Evolutionary conservation across 352 stramenopile genomes (phyloP).

Genomic region (Phytophthora sp.): DNA sequence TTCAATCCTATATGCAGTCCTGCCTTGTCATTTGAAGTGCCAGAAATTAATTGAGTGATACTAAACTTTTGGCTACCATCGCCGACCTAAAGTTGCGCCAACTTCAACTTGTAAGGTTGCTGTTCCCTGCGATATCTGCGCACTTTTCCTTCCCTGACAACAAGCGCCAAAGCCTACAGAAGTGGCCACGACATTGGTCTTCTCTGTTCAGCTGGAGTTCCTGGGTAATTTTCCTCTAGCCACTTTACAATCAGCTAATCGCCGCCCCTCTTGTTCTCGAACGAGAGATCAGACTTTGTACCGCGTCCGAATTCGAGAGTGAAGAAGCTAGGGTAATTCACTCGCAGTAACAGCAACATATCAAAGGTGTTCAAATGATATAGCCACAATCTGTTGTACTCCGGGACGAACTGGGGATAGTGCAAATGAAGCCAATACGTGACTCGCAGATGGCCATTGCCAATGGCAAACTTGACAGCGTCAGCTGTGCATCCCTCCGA

Average conservation of each 20-base stretch:
- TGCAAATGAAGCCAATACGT: conserved; percentile 3
- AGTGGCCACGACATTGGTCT: too few species aligned
- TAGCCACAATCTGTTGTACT: conserved; percentile 10
- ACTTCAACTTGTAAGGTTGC: too few species aligned
- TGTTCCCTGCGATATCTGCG: too few species aligned
- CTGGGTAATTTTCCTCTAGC: conserved; percentile 5
- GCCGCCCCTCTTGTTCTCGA: neutral
- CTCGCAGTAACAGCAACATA: conserved; percentile 13
- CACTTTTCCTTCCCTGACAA: too few species aligned
- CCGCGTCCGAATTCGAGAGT: conserved; percentile 15
- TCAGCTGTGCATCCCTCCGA: conserved; percentile 3
- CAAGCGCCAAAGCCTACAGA: too few species aligned
- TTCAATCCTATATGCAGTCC: too few species aligned
- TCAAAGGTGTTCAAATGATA: conserved; percentile 10
- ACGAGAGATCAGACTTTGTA: conserved; percentile 4
- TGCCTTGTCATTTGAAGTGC: too few species aligned
- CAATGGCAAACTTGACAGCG: conserved; percentile 6
- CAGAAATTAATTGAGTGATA: too few species aligned
- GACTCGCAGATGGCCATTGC: neutral
- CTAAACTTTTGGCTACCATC: too few species aligned
- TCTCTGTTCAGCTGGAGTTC: too few species aligned
- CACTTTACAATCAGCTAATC: conserved; percentile 1
- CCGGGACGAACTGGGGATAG: conserved; percentile 8
- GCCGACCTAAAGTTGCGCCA: too few species aligned
- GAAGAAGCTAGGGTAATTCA: conserved; percentile 14